phyloP scores from a whole-genome alignment of 2,329 filamentous ascomycete species.

The Sarocladium kiliense region DNA sequence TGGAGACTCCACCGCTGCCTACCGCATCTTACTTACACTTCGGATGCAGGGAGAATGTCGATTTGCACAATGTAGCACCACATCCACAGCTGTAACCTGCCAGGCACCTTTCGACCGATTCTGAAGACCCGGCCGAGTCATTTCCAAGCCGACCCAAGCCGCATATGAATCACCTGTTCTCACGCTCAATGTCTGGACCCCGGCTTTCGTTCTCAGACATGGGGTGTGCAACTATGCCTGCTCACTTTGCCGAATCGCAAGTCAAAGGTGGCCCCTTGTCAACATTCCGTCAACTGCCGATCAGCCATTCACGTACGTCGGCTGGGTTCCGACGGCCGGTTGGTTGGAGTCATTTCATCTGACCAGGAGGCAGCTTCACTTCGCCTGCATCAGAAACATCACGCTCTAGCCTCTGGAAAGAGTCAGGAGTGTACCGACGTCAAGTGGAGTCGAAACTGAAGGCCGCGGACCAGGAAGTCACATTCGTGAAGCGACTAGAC shows the following conservation, averaged over 20 bases:
- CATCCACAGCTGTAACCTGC: neutral
- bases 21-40: neutral
- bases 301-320: neutral
- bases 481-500: neutral
- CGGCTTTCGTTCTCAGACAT: neutral
- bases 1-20: neutral
- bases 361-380: neutral
- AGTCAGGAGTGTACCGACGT: neutral
- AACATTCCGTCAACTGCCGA: neutral
- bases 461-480: slow-evolving; percentile 1
- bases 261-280: neutral
- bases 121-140: neutral
- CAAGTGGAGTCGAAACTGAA: neutral
- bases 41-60: neutral
- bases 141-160: neutral
- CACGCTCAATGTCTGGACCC: neutral
- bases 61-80: neutral
- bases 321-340: neutral
- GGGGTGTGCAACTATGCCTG: neutral
- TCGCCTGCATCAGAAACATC: neutral
- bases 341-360: neutral
- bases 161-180: neutral
- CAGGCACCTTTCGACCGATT: neutral
- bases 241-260: neutral
- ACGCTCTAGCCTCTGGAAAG: neutral